A percentile compares a stretch with the other conserved stretches of the same genome.
phyloP scores from a whole-genome alignment of 768 basidiomycete genomes.

The Lactifluus volemus region DNA sequence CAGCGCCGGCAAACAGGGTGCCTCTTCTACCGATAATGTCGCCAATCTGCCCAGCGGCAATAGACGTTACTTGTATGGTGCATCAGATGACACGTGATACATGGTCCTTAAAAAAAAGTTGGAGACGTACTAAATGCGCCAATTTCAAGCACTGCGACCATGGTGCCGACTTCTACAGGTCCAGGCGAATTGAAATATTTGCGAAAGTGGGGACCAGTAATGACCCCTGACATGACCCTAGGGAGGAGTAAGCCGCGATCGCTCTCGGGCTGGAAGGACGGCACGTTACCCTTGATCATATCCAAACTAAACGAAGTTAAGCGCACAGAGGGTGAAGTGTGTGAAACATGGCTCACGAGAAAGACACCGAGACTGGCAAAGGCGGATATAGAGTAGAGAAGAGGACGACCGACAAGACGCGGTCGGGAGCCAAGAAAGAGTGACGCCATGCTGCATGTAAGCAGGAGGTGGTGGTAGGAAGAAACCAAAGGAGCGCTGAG shows the following conservation, averaged over 20 bases:
- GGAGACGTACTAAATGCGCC: slow-evolving; percentile 71
- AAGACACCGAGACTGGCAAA: slow-evolving; percentile 84
- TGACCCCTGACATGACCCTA: slow-evolving; percentile 88
- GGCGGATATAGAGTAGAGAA: slow-evolving; percentile 71
- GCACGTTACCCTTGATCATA: slow-evolving; percentile 73
- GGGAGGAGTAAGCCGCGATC: slow-evolving; percentile 9
- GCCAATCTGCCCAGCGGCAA: slow-evolving; percentile 82
- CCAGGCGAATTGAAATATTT: slow-evolving; percentile 76
- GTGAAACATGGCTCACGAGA: slow-evolving; percentile 43
- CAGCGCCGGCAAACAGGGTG: slow-evolving; percentile 74
- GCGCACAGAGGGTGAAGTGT: slow-evolving; percentile 2
- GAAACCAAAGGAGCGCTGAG: background rate
- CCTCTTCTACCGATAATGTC: slow-evolving; percentile 80
- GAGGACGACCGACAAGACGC: slow-evolving; percentile 66
- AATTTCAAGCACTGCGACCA: slow-evolving; percentile 92
- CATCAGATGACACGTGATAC: background rate
- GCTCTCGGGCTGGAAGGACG: background rate
- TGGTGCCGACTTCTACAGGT: slow-evolving; percentile 72
- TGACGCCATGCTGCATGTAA: slow-evolving; percentile 48
- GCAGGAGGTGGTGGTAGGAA: slow-evolving; percentile 4
- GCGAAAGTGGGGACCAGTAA: slow-evolving; percentile 77
- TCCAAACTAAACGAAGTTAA: slow-evolving; percentile 46
- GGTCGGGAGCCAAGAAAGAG: slow-evolving; percentile 27
- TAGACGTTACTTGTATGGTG: slow-evolving; percentile 59
- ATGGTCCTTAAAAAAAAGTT: background rate